Evolutionary conservation across 164 flowering plant genomes (phyloP).

Genomic region (Berberis vulgaris): DNA sequence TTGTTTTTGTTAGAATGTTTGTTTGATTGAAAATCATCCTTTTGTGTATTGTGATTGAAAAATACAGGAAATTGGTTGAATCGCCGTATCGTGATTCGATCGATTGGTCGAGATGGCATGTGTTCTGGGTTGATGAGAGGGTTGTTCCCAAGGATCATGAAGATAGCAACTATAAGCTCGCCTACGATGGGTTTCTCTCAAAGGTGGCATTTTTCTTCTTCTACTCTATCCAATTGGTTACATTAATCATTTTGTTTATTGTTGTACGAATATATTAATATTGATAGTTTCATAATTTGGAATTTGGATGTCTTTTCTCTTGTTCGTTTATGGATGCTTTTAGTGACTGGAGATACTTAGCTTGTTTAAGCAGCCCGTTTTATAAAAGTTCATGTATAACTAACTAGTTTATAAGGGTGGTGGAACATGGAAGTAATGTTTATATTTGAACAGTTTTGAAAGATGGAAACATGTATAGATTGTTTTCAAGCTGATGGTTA

Average conservation of each 20-base stretch:
- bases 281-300: too few relatives aligned
- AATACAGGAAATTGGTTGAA: slow-evolving; percentile 55
- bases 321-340: too few relatives aligned
- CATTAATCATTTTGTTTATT: background rate
- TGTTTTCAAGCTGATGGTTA: too few relatives aligned
- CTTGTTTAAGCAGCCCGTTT: too few relatives aligned
- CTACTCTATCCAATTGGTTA: background rate
- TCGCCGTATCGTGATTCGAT: slow-evolving; percentile 47
- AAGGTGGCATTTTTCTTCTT: slow-evolving; percentile 30
- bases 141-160: slow-evolving; percentile 59
- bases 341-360: too few relatives aligned
- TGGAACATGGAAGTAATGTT: too few relatives aligned
- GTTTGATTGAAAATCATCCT: background rate
- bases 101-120: slow-evolving; percentile 77
- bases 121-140: slow-evolving; percentile 83
- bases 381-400: too few relatives aligned
- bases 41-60: slow-evolving; percentile 3
- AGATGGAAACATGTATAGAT: too few relatives aligned
- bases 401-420: too few relatives aligned
- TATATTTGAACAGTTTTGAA: too few relatives aligned
- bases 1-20: background rate
- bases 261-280: background rate
- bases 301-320: background rate
- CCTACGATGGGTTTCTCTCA: slow-evolving; percentile 59
- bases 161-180: slow-evolving; percentile 73